Base-by-base conservation (phyloP, 2,329 filamentous ascomycete species). In the Fusarium sp. region DNA sequence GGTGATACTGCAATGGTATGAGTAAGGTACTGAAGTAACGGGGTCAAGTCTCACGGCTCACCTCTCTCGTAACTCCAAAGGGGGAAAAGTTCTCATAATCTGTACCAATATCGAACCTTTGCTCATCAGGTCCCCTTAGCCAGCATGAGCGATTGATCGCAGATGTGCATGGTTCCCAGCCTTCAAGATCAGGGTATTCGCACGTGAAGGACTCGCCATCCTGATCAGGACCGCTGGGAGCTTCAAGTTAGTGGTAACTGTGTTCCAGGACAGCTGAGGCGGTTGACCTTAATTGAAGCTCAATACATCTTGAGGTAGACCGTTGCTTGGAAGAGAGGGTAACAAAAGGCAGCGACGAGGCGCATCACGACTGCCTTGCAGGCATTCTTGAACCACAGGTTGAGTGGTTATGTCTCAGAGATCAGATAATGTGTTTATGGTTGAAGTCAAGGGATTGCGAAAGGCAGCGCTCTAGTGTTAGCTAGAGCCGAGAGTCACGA, bases 61-160 rank as follows among this genome's bases (percentile, higher is more conserved):
- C 58, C 39, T 62, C 56, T 39, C 58, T 28, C 10, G 40, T 42
- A 2, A 53, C 31, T 22, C 58, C 58, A 15, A 44, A 33, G 1
- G 58, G 58, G 11, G 26, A 62, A 10, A 61, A 61, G n/a, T 62
- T 62, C 33, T 61, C 58, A 26, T 62, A 62, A 2, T 61, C 56
- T 5, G 58, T 62, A 0, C 33, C 14, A 1, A 28, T 45, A 3
- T 59, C n/a, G 5, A 61, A 62, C 14, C 36, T 42, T 8, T 62
- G 56, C 2, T 4, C 26, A 5, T 28, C 22, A 3, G 58, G 58
- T 1, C 58, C 58, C 2, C 44, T 45, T 3, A 62, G 11, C 56
- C 58, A 62, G 7, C 58, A 62, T 3, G 56, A 53, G 2, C 58
- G 58, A 7, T 62, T 39, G 2, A 20, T n/a, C 9, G n/a, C n/a